Evolutionary conservation across 345 rosid species (phyloP).

Genomic region (Salix suchowensis): DNA sequence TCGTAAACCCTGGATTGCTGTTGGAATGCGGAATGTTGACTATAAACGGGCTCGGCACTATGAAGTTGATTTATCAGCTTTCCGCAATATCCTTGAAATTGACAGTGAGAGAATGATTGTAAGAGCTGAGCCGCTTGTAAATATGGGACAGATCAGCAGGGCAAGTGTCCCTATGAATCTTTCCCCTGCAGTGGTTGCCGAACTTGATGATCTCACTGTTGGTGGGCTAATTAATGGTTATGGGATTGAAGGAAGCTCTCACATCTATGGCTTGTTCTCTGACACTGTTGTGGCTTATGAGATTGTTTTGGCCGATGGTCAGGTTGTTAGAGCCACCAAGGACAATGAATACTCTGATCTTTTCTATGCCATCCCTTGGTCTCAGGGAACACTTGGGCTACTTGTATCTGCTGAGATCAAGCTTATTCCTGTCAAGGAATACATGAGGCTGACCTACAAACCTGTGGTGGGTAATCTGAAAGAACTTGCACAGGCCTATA

Average conservation of each 20-base stretch:
- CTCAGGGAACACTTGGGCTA: constrained; percentile 95
- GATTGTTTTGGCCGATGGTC: constrained; percentile 82
- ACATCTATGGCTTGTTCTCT: constrained; percentile 86
- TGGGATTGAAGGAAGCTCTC: constrained; percentile 99
- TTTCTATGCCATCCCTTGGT: constrained; percentile 94
- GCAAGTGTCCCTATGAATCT: constrained; percentile 88
- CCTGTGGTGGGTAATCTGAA: constrained; percentile 69
- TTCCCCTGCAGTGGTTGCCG: constrained; percentile 96
- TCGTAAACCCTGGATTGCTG: constrained; percentile 98
- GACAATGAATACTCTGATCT: constrained; percentile 92
- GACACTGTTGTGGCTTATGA: constrained; percentile 97
- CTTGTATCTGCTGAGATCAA: constrained; percentile 92
- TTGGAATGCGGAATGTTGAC: constrained; percentile 99
- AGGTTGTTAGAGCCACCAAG: constrained; percentile 83
- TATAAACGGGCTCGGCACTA: constrained; percentile 93
- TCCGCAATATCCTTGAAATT: constrained; percentile 75
- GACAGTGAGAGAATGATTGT: constrained; percentile 86
- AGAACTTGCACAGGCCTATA: constrained; percentile 73
- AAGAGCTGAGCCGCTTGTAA: constrained; percentile 95
- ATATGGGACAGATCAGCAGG: constrained; percentile 95
- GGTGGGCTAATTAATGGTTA: constrained; percentile 99
- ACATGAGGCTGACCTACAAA: constrained; percentile 88
- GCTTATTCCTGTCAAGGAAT: constrained; percentile 83
- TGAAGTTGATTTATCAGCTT: constrained; percentile 87
- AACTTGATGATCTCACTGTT: constrained; percentile 97